phyloP scores from a whole-genome alignment of 257 asterid genomes.

The Solanum clarkiae region DNA sequence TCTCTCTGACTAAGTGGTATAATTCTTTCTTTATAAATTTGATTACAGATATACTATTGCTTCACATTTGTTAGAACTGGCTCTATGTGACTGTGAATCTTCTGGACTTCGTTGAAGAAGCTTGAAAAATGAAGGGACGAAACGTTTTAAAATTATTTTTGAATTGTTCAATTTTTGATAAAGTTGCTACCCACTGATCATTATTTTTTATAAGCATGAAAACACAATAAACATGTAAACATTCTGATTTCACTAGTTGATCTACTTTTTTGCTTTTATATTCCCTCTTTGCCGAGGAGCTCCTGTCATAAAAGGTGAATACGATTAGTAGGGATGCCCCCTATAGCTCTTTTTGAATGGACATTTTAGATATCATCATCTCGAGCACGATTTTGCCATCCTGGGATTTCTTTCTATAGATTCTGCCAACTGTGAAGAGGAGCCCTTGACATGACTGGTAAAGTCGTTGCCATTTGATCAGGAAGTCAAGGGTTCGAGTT shows the following conservation, averaged over 20 bases:
- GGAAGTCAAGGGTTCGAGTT: no score
- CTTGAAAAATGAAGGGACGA: not conserved
- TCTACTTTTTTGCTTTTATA: not conserved
- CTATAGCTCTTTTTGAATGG: not conserved
- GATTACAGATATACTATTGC: not conserved
- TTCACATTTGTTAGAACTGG: not conserved
- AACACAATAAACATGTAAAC: not conserved
- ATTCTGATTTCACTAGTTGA: not conserved
- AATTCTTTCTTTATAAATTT: not conserved
- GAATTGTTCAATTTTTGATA: not conserved
- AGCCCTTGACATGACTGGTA: no score
- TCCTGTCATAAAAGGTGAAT: not conserved
- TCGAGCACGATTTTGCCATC: not conserved
- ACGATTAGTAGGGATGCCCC: not conserved
- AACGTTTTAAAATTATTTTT: not conserved
- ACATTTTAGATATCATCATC: not conserved
- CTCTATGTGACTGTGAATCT: not conserved
- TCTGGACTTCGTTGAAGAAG: not conserved
- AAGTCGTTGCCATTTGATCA: no score
- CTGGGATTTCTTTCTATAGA: not conserved
- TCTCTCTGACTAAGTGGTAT: slow-evolving; percentile 87
- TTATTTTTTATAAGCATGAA: not conserved
- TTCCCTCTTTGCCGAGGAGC: not conserved
- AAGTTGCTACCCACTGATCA: not conserved
- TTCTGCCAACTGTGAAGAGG: not conserved